Evolutionary conservation across 257 asterid genomes (phyloP).

Genomic region (Orobanche coerulescens): DNA sequence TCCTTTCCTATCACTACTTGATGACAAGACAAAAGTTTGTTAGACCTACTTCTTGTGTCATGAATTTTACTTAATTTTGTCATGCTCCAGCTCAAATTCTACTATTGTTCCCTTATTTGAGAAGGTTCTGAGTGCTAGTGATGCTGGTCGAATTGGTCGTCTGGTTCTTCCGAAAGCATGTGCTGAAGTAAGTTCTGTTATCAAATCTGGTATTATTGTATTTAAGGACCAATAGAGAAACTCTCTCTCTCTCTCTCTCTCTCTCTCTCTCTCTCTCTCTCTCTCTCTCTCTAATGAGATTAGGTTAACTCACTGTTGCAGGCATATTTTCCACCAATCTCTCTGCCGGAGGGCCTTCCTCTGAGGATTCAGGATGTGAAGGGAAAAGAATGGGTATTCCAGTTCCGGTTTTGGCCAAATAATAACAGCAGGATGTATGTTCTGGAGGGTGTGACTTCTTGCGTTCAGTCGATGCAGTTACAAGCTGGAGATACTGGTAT

Average conservation of each 20-base stretch:
- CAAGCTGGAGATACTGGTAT: constrained; percentile 98
- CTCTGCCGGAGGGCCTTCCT: constrained; percentile 99
- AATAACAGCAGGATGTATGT: constrained; percentile 97
- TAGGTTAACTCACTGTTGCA: constrained; percentile 25
- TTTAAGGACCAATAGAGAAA: too few species aligned
- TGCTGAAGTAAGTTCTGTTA: constrained; percentile 68
- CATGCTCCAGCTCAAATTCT: constrained; percentile 64
- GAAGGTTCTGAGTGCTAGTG: constrained; percentile 97
- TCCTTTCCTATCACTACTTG: neutral
- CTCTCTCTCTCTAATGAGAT: constrained; percentile 14
- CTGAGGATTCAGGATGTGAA: constrained; percentile 90
- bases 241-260: constrained; percentile 7
- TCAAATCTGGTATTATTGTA: constrained; percentile 1
- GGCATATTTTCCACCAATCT: constrained; percentile 95
- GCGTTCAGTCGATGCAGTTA: constrained; percentile 95
- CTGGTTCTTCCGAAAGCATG: constrained; percentile 99
- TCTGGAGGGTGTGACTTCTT: constrained; percentile 93
- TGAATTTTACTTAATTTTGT: constrained; percentile 55
- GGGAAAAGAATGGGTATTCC: constrained; percentile 98
- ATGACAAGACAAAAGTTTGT: neutral
- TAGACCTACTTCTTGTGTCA: neutral
- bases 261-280: neutral
- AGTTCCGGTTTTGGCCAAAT: constrained; percentile 96
- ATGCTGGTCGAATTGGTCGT: constrained; percentile 97
- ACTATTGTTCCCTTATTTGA: constrained; percentile 85